Conservation (phyloP, 345 rosid genomes). For the Brassica incana region DNA sequence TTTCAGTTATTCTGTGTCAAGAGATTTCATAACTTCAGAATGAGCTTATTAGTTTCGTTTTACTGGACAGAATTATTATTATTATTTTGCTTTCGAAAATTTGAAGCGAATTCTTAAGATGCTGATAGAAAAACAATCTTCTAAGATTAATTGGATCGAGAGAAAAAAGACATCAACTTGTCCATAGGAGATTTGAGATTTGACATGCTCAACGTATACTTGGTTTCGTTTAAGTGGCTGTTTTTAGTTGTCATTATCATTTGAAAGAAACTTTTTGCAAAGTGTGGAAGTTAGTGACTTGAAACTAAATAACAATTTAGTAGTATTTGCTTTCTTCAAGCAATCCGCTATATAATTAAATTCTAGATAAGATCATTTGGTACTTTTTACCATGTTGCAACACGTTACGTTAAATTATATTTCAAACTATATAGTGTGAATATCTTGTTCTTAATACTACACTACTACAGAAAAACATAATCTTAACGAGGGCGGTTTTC, state of each 20-base stretch:
- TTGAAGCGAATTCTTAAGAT: not conserved
- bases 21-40: not conserved
- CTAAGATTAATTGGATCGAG: not conserved
- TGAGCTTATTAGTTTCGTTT: constrained; percentile 2
- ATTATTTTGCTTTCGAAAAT: not conserved
- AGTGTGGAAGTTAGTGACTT: constrained; percentile 3
- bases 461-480: too few relatives aligned
- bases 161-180: not conserved
- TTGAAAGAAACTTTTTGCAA: not conserved
- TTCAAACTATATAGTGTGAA: not conserved
- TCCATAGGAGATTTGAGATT: constrained; percentile 1
- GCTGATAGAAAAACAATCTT: not conserved
- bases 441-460: too few relatives aligned
- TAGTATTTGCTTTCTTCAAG: not conserved
- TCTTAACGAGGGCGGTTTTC: too few relatives aligned
- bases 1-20: not conserved
- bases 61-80: not conserved
- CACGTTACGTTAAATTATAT: not conserved
- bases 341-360: not conserved
- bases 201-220: constrained; percentile 1
- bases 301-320: not conserved
- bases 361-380: not conserved
- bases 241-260: constrained; percentile 5
- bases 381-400: not conserved
- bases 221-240: not conserved